Conservation (phyloP, 495 filamentous ascomycete genomes). For the Penicillium egyptiacum region DNA sequence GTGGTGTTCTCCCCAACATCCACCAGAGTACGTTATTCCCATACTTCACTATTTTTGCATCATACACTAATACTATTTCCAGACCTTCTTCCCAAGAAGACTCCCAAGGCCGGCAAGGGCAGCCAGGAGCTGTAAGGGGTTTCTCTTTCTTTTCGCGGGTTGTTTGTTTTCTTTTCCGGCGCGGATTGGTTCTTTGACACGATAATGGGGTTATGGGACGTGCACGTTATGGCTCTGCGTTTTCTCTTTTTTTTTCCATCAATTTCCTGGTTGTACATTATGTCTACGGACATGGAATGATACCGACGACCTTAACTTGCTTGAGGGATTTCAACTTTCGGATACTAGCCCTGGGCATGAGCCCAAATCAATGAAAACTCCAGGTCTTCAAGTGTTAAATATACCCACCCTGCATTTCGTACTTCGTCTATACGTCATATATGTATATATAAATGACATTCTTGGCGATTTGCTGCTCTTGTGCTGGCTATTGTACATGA, state of each 20-base stretch:
- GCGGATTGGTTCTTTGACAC: conserved; percentile 68
- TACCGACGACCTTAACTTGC: conserved; percentile 41
- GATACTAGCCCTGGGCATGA: conserved; percentile 25
- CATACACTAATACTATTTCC: conserved; percentile 44
- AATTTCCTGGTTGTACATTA: conserved; percentile 92
- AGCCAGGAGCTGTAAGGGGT: conserved; percentile 84
- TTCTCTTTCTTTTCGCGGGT: conserved; percentile 50
- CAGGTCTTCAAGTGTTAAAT: conserved; percentile 20
- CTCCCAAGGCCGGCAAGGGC: conserved; percentile 85
- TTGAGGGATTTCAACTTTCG: conserved; percentile 35
- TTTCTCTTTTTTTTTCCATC: conserved; percentile 56
- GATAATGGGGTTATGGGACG: conserved; percentile 89
- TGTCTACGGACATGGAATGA: conserved; percentile 68
- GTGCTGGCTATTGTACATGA: background rate
- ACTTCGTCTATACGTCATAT: background rate
- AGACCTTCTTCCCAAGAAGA: conserved; percentile 99
- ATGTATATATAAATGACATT: background rate
- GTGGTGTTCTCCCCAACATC: conserved; percentile 98
- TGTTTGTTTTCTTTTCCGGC: conserved; percentile 60
- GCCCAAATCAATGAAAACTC: conserved; percentile 34
- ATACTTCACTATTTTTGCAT: background rate
- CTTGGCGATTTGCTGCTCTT: background rate
- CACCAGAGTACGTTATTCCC: conserved; percentile 78
- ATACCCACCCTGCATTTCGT: background rate
- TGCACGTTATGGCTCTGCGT: conserved; percentile 75